phyloP scores from a whole-genome alignment of 805 yeast species.

The Metschnikowia arizonensis region DNA sequence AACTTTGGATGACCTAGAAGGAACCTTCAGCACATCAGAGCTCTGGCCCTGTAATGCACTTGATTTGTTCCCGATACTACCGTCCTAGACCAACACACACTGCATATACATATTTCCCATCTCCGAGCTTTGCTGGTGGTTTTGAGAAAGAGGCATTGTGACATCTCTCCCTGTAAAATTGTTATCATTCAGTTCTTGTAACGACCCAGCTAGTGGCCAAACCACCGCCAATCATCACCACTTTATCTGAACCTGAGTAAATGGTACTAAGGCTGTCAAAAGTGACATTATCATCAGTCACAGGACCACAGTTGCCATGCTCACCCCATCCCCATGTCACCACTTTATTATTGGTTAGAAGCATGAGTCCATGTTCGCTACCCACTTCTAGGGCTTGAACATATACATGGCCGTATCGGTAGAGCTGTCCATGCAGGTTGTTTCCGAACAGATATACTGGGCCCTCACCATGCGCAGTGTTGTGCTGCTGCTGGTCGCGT shows the following conservation, averaged over 20 bases:
- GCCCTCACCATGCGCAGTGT: neutral
- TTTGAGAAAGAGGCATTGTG: slow-evolving; percentile 73
- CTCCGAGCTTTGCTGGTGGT: slow-evolving; percentile 58
- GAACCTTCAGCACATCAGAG: slow-evolving; percentile 13
- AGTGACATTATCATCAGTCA: slow-evolving; percentile 26
- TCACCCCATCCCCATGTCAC: slow-evolving; percentile 98
- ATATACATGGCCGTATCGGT: slow-evolving; percentile 21
- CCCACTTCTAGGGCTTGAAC: slow-evolving; percentile 49
- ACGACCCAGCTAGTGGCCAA: slow-evolving; percentile 68
- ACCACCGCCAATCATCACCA: slow-evolving; percentile 48
- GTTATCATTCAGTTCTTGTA: neutral
- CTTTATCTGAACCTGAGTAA: slow-evolving; percentile 20
- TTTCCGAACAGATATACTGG: slow-evolving; percentile 59
- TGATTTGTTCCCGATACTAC: slow-evolving; percentile 47
- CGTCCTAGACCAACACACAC: slow-evolving; percentile 62
- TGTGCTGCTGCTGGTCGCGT: neutral
- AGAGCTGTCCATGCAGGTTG: slow-evolving; percentile 68
- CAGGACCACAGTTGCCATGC: slow-evolving; percentile 86
- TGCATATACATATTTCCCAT: slow-evolving; percentile 73
- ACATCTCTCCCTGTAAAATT: slow-evolving; percentile 47
- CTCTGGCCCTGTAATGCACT: slow-evolving; percentile 10
- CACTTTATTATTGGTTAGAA: slow-evolving; percentile 32
- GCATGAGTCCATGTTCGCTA: slow-evolving; percentile 78
- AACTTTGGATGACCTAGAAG: slow-evolving; percentile 17
- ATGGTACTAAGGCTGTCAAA: slow-evolving; percentile 35